Evolutionary conservation across 148 eudicot genomes (phyloP).

Genomic region (Chenopodium quinoa): DNA sequence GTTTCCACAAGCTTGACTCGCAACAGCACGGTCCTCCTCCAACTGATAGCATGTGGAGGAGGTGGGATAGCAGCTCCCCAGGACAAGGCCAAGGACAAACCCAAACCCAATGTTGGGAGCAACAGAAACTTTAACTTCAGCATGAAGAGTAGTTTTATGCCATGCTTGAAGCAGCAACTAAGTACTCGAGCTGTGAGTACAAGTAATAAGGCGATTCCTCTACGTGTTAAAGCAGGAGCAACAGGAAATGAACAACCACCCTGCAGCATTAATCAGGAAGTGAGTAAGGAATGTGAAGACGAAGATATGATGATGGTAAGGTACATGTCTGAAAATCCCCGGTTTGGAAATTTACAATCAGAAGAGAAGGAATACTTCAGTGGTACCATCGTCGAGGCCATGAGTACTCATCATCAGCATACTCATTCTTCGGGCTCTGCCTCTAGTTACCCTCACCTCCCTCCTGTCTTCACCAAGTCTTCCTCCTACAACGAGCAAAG

Average conservation of each 20-base stretch:
- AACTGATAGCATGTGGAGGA: conserved; percentile 78
- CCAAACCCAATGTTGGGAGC: background rate
- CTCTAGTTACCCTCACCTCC: background rate
- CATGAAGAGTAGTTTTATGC: conserved; percentile 36
- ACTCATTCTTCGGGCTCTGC: conserved; percentile 14
- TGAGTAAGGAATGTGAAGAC: conserved; percentile 28
- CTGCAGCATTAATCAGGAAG: background rate
- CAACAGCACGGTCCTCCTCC: conserved; percentile 42
- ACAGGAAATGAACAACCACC: background rate
- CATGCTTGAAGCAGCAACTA: conserved; percentile 36
- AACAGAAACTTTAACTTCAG: conserved; percentile 17
- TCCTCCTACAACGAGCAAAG: conserved; percentile 81
- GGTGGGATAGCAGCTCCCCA: background rate
- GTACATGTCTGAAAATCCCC: conserved; percentile 88
- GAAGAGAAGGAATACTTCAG: conserved; percentile 95
- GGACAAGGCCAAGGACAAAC: background rate
- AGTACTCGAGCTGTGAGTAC: conserved; percentile 21
- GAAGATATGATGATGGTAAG: conserved; percentile 62
- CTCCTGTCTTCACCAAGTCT: conserved; percentile 54
- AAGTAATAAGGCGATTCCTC: background rate
- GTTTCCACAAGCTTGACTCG: conserved; percentile 18
- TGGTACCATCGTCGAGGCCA: conserved; percentile 78
- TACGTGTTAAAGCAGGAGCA: background rate
- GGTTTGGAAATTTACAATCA: conserved; percentile 69
- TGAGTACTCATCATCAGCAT: conserved; percentile 26